A percentile compares a stretch with the other conserved stretches of the same genome.
phyloP scores from a whole-genome alignment of 768 basidiomycete genomes.

The Termitomyces sp. region DNA sequence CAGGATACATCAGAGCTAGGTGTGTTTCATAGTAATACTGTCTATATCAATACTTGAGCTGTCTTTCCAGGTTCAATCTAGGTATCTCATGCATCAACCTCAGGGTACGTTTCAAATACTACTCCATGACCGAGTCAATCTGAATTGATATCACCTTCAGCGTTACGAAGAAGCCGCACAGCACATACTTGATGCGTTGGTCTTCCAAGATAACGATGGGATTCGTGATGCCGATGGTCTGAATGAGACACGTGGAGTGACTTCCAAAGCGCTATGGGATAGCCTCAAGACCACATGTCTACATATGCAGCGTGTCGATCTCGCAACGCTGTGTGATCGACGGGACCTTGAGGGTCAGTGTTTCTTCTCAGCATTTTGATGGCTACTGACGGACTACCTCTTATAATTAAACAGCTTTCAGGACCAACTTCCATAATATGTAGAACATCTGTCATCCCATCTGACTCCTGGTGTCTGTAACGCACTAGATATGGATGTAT shows the following conservation, averaged over 20 bases:
- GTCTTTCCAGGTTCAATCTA: slow-evolving; percentile 75
- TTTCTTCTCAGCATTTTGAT: not conserved
- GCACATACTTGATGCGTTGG: slow-evolving; percentile 84
- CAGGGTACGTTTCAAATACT: slow-evolving; percentile 43
- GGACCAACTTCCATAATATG: slow-evolving; percentile 21
- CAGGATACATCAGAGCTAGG: slow-evolving; percentile 89
- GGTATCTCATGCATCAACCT: slow-evolving; percentile 92
- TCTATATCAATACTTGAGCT: not conserved
- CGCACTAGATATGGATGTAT: not conserved
- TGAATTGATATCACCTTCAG: slow-evolving; percentile 31
- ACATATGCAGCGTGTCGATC: slow-evolving; percentile 74
- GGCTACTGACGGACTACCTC: not conserved
- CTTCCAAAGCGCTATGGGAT: slow-evolving; percentile 81
- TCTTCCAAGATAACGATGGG: slow-evolving; percentile 84
- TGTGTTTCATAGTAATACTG: slow-evolving; percentile 21
- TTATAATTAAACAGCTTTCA: slow-evolving; percentile 27
- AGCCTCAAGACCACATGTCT: slow-evolving; percentile 80
- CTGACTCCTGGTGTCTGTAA: not conserved
- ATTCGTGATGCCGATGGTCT: slow-evolving; percentile 41
- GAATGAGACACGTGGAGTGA: slow-evolving; percentile 64
- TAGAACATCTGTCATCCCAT: slow-evolving; percentile 2
- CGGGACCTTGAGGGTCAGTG: slow-evolving; percentile 63
- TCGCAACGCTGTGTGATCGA: slow-evolving; percentile 69
- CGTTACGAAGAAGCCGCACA: slow-evolving; percentile 84
- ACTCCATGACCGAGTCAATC: not conserved